phyloP scores from a whole-genome alignment of 2,329 filamentous ascomycete genomes.

The Hymenoscyphus linearis region DNA sequence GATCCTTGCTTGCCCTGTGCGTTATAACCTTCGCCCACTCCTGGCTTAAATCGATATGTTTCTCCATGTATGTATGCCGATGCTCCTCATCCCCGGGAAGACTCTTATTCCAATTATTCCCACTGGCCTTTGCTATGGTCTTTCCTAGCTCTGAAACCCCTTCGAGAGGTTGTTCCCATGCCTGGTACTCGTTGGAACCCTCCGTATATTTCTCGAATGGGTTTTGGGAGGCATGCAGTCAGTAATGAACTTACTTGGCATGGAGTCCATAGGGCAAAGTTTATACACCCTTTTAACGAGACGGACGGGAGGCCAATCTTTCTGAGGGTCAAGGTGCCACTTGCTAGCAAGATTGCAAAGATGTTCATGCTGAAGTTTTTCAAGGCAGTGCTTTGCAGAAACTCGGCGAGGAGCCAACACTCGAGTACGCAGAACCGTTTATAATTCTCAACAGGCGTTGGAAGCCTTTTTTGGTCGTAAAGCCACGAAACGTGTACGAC shows the following conservation, averaged over 20 bases:
- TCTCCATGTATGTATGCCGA: not conserved
- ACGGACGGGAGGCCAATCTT: not conserved
- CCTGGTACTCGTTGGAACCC: not conserved
- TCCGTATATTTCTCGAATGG: not conserved
- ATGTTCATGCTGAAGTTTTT: not conserved
- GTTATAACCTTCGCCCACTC: not conserved
- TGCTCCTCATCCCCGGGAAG: not conserved
- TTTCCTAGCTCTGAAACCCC: not conserved
- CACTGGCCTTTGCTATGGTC: not conserved
- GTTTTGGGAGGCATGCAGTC: not conserved
- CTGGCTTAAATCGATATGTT: not conserved
- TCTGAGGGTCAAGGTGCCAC: not conserved
- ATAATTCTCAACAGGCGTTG: not conserved
- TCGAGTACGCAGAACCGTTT: not conserved
- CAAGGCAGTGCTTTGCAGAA: not conserved
- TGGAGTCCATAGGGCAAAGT: not conserved
- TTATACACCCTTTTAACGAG: not conserved
- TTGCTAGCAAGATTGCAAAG: not conserved
- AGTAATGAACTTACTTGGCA: not conserved
- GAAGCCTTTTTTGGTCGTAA: not conserved
- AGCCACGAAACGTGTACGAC: not conserved
- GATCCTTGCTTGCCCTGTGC: not conserved
- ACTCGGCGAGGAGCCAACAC: not conserved
- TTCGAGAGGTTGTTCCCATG: not conserved
- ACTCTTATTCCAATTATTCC: not conserved